Percentiles rank a stretch among this genome's conserved stretches.
Evolutionary conservation across 305 asterid genomes (phyloP).

Genomic region (Vinca major): DNA sequence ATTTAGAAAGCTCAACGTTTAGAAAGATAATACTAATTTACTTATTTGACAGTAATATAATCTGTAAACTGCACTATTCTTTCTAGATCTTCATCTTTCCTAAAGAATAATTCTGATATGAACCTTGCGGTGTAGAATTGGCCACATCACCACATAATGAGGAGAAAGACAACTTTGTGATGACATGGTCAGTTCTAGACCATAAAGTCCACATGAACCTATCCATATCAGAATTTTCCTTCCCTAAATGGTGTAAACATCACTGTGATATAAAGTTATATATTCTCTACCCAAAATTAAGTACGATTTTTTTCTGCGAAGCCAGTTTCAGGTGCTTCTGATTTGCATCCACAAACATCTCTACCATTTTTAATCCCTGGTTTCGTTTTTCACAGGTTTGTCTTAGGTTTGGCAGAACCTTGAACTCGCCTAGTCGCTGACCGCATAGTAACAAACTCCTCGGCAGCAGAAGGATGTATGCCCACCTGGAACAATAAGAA

Average conservation of each 20-base stretch:
- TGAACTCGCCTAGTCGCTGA: constrained; percentile 53
- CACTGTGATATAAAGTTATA: neutral
- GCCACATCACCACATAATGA: too few species aligned
- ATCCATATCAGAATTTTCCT: too few species aligned
- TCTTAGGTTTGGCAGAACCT: constrained; percentile 54
- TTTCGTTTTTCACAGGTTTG: constrained; percentile 36
- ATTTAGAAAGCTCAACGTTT: neutral
- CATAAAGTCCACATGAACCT: too few species aligned
- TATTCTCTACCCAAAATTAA: neutral
- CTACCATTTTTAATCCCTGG: neutral
- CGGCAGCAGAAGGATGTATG: constrained; percentile 97
- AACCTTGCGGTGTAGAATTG: too few species aligned
- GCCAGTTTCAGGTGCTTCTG: neutral
- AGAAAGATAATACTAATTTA: too few species aligned
- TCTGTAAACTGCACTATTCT: neutral
- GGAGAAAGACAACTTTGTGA: too few species aligned
- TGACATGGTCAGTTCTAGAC: too few species aligned
- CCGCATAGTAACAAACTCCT: constrained; percentile 94
- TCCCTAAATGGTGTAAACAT: neutral
- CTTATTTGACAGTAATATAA: neutral
- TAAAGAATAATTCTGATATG: too few species aligned
- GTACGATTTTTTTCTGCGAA: neutral
- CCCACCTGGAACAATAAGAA: constrained; percentile 46
- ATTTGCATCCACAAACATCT: neutral
- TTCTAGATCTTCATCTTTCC: neutral